Evolutionary conservation across 2,329 filamentous ascomycete species (phyloP), one percentile per base, ranked within the genome.

Genomic region (Pseudopyrenochaeta lycopersici): DNA sequence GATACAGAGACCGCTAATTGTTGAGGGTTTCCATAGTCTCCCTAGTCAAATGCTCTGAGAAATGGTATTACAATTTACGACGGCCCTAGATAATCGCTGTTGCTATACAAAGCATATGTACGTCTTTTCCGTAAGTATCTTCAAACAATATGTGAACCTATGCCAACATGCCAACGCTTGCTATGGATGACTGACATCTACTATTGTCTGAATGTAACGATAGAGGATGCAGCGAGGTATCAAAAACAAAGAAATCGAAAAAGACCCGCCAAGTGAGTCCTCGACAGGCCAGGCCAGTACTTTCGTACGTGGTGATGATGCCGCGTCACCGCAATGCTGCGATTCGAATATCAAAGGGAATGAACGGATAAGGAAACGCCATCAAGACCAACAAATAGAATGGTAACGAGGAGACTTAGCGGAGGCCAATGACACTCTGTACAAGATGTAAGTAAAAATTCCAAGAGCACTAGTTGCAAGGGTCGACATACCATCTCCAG

Each of bases 341-440:
- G 23, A 27, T 27, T 52, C 47, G 46, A 48, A 52, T 31, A 30
- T 54, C 42, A 49, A 47, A 20, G 15, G 38, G 35, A 44, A 45
- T 18, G 23, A 40, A 35, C 17, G n/a, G 36, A 20, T 47, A 49
- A 40, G 35, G 46, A 49, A 56, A 46, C 48, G 47, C 52, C 44
- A 46, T 56, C 50, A 54, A 52, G 59, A 54, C 61, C 60, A 59
- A 63, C 57, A 55, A 61, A 63, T 50, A 40, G 18, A 49, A 48
- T 23, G 30, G 17, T 33, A 48, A 43, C 23, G 23, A 42, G n/a
- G 30, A 11, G 33, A 29, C 17, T 80, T 75, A 91, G 74, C 91
- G 89, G 65, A 96, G 82, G 50, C 91, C 91, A 75, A 96, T 95
- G 49, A 95, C 91, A 74, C 91, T 95, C 91, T 84, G 64, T 42